These are phyloP conservation scores for Penicillium waksmanii DNA, from an alignment of 495 filamentous ascomycete genomes.

Conservation along the genomic window DNA sequence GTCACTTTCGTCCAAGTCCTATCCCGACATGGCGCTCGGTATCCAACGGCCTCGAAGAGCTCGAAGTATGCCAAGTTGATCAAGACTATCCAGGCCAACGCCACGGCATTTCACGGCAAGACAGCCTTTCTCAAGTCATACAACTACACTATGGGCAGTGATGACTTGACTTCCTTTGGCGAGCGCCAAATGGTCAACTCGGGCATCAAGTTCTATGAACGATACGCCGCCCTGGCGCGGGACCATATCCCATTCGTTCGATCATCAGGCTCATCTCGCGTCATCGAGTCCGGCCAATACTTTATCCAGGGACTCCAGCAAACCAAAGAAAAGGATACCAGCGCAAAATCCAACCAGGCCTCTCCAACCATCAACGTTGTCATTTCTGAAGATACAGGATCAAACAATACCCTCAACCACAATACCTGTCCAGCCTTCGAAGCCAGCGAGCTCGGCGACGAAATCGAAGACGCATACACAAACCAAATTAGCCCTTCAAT, in stretches of 20 bases:
- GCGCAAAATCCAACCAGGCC: constrained; percentile 31
- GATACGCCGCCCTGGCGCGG: constrained; percentile 63
- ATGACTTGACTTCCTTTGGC: constrained; percentile 75
- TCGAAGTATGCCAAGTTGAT: constrained; percentile 58
- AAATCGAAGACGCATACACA: constrained; percentile 56
- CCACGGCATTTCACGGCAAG: constrained; percentile 56
- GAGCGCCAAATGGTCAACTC: constrained; percentile 74
- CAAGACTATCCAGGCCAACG: constrained; percentile 60
- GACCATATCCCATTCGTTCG: constrained; percentile 69
- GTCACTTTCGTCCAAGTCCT: constrained; percentile 79
- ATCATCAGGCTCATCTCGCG: constrained; percentile 68
- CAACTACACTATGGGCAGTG: constrained; percentile 71
- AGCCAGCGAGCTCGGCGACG: constrained; percentile 46
- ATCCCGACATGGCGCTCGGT: constrained; percentile 82
- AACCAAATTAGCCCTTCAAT: constrained; percentile 64
- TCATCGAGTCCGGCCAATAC: constrained; percentile 71
- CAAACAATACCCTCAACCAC: constrained; percentile 80
- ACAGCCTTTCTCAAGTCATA: constrained; percentile 70
- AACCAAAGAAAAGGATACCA: constrained; percentile 52
- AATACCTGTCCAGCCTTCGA: constrained; percentile 67
- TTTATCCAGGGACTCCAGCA: constrained; percentile 73
- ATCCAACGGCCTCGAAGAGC: constrained; percentile 70
- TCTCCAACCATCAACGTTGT: constrained; percentile 62
- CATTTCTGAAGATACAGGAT: constrained; percentile 62
- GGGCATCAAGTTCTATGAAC: constrained; percentile 71